Percentiles rank a stretch among this genome's conserved stretches.
Evolutionary conservation across 148 eudicot genomes (phyloP).

Genomic region (Rhododendron mucronatum): DNA sequence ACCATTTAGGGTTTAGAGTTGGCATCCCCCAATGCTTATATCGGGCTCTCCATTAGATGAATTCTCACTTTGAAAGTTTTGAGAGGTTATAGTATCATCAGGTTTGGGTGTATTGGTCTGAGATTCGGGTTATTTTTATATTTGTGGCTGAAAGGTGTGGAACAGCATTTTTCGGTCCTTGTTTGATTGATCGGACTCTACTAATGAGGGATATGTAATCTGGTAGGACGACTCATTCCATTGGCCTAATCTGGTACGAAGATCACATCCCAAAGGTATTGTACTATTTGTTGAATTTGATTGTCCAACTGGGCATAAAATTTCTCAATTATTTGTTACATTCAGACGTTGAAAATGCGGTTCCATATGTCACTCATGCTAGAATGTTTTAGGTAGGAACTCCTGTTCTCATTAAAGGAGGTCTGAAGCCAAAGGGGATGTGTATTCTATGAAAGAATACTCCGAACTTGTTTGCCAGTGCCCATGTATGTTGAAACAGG

Average conservation of each 20-base stretch:
- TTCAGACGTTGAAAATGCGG: background rate
- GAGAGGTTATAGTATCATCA: background rate
- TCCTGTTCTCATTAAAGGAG: background rate
- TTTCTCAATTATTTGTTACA: background rate
- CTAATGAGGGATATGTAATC: background rate
- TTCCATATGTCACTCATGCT: background rate
- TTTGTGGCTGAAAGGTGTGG: background rate
- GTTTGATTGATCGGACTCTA: background rate
- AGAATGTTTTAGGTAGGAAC: background rate
- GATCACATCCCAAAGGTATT: background rate
- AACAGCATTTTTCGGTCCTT: background rate
- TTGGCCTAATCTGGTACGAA: background rate
- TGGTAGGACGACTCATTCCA: background rate
- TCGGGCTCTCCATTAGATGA: background rate
- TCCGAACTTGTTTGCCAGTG: background rate
- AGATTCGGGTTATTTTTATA: background rate
- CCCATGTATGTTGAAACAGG: background rate
- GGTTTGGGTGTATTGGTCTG: background rate
- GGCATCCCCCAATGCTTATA: background rate
- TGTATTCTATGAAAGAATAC: background rate
- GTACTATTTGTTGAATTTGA: background rate
- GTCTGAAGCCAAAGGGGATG: background rate
- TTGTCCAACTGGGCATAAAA: background rate
- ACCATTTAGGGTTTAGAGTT: background rate
- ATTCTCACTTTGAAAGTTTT: background rate